A percentile compares a stretch with the other conserved stretches of the same genome.
Conservation (phyloP, 2,329 filamentous ascomycete species). For the Emergomyces africanus region DNA sequence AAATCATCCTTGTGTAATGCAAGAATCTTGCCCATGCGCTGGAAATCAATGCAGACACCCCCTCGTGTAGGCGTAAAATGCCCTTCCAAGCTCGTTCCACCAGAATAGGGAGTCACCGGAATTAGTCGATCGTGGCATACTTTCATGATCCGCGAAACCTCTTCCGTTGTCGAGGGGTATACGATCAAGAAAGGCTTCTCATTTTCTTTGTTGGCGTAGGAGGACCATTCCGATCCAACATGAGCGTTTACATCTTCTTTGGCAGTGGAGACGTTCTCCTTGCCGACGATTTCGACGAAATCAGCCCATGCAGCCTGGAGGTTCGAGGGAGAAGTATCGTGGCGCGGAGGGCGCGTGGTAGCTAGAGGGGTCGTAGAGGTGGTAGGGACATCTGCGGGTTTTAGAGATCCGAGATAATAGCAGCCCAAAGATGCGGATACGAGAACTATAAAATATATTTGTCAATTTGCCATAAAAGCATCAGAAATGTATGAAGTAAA, state of each 20-base stretch:
- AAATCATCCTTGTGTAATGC: conserved; percentile 64
- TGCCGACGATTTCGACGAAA: conserved; percentile 48
- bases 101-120: conserved; percentile 75
- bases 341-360: conserved; percentile 35
- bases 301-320: conserved; percentile 54
- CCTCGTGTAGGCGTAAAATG: conserved; percentile 74
- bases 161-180: conserved; percentile 63
- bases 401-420: conserved; percentile 43
- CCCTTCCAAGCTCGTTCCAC: conserved; percentile 80
- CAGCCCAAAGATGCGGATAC: conserved; percentile 39
- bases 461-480: conserved; percentile 1
- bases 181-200: conserved; percentile 50
- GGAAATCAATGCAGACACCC: conserved; percentile 77
- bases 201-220: conserved; percentile 31
- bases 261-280: conserved; percentile 49
- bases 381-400: conserved; percentile 33
- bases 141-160: conserved; percentile 80
- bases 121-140: conserved; percentile 69
- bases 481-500: neutral
- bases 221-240: conserved; percentile 52
- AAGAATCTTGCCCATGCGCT: conserved; percentile 70
- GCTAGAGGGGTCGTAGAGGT: conserved; percentile 47
- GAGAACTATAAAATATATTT: conserved; percentile 30
- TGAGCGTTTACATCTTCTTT: conserved; percentile 43
- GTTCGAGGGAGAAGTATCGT: conserved; percentile 44